Percentiles rank a stretch among this genome's conserved stretches.
Conservation (phyloP, 306 rosid genomes). For the Glycine tomentella region DNA sequence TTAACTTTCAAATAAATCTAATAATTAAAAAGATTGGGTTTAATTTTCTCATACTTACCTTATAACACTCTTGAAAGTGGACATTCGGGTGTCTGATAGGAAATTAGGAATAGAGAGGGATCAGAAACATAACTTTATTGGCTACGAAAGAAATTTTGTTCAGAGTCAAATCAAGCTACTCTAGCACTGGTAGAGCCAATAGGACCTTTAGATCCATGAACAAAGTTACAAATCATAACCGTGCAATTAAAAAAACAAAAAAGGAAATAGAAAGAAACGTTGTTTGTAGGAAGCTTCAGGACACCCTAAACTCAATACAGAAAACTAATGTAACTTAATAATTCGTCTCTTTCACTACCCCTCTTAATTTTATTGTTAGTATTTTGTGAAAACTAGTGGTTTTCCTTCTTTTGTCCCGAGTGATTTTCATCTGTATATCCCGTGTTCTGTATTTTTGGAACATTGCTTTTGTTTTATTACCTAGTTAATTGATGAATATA, state of each 20-base stretch:
- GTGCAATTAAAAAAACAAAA: background rate
- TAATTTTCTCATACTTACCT: background rate
- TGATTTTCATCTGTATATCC: background rate
- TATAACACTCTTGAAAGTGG: constrained; percentile 16
- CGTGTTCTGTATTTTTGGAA: background rate
- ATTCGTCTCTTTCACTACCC: background rate
- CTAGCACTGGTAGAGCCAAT: background rate
- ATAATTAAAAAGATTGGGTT: background rate
- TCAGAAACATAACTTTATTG: background rate
- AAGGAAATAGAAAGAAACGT: background rate
- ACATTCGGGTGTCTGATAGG: background rate
- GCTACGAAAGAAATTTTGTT: background rate
- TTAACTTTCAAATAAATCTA: background rate
- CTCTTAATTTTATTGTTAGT: background rate
- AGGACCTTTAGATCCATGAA: background rate
- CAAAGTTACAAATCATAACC: background rate
- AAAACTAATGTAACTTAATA: background rate
- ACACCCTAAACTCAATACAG: background rate
- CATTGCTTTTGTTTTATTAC: background rate
- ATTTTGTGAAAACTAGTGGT: background rate
- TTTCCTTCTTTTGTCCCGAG: background rate
- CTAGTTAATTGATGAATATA: background rate
- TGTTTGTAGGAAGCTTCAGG: background rate
- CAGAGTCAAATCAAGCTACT: background rate
- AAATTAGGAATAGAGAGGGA: background rate